A percentile compares a stretch with the other conserved stretches of the same genome.
phyloP scores from a whole-genome alignment of 2,329 filamentous ascomycete genomes.

The Claviceps sorghi region DNA sequence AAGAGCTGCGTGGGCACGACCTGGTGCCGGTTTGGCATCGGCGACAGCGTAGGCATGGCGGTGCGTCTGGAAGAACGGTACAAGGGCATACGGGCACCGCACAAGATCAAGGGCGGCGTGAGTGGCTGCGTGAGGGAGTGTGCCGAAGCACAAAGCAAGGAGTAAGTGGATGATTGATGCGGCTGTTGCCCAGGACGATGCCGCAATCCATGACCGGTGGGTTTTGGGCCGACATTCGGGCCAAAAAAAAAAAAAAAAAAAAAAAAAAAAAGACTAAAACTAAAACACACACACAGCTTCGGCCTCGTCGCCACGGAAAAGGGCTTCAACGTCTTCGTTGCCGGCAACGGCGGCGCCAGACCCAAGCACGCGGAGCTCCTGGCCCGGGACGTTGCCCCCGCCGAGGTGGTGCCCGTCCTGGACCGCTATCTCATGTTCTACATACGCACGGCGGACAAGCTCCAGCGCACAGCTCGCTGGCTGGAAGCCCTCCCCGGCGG shows the following conservation, averaged over 20 bases:
- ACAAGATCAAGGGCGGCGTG: conserved; percentile 85
- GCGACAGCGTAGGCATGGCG: conserved; percentile 83
- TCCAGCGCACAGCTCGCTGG: conserved; percentile 82
- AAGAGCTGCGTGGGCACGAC: conserved; percentile 86
- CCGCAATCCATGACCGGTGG: neutral
- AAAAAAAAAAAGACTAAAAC: neutral
- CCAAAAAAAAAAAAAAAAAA: neutral
- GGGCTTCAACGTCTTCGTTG: conserved; percentile 86
- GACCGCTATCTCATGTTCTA: conserved; percentile 90
- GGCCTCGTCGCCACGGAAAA: conserved; percentile 86
- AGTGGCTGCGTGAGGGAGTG: conserved; percentile 88
- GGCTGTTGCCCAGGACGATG: too few relatives aligned
- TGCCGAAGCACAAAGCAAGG: conserved; percentile 83
- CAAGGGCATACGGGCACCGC: conserved; percentile 76
- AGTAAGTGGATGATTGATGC: conserved; percentile 34
- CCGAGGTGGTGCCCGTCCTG: conserved; percentile 68
- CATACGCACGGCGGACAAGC: conserved; percentile 79
- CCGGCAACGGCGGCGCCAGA: conserved; percentile 76
- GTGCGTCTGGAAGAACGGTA: conserved; percentile 79
- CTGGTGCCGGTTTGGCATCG: conserved; percentile 81
- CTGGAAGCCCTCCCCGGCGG: conserved; percentile 72
- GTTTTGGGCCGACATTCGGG: neutral
- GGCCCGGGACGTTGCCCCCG: conserved; percentile 70
- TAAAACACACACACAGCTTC: conserved; percentile 54
- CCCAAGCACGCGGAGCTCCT: conserved; percentile 70